phyloP scores from a whole-genome alignment of 345 rosid genomes.

The Citrus sp. region DNA sequence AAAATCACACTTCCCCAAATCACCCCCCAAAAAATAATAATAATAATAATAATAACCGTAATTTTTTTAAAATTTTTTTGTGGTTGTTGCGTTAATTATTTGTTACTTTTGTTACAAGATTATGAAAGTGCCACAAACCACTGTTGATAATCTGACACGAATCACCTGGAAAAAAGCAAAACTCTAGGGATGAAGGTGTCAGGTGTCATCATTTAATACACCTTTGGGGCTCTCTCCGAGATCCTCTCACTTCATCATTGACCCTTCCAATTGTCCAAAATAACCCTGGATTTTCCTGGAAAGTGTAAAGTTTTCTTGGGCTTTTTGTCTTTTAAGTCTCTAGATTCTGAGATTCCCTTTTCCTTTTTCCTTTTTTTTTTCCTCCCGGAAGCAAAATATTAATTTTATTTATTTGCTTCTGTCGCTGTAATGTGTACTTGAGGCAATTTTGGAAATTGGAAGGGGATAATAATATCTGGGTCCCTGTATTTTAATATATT shows the following conservation, averaged over 20 bases:
- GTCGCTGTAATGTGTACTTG: too few relatives aligned
- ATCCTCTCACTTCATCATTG: background rate
- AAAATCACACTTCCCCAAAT: constrained; percentile 12
- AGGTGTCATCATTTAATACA: background rate
- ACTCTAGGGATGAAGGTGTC: constrained; percentile 1
- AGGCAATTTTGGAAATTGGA: background rate
- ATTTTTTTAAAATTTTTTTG: too few relatives aligned
- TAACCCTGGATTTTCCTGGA: background rate
- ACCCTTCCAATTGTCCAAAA: background rate
- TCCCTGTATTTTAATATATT: background rate
- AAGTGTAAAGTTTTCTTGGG: background rate
- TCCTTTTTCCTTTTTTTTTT: too few relatives aligned
- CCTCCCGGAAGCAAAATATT: too few relatives aligned
- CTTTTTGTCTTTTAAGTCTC: background rate
- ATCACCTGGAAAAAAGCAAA: constrained; percentile 5
- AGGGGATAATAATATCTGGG: background rate
- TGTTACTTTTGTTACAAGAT: too few relatives aligned
- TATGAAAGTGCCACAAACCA: too few relatives aligned
- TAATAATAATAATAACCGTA: background rate
- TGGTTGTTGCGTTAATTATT: background rate
- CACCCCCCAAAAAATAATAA: background rate
- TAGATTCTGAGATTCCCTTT: background rate
- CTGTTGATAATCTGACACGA: constrained; percentile 11
- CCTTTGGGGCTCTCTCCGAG: background rate
- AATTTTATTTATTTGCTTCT: too few relatives aligned